These are phyloP conservation scores for Brassica rapa DNA, from an alignment of 345 rosid species.

Conservation along the genomic window DNA sequence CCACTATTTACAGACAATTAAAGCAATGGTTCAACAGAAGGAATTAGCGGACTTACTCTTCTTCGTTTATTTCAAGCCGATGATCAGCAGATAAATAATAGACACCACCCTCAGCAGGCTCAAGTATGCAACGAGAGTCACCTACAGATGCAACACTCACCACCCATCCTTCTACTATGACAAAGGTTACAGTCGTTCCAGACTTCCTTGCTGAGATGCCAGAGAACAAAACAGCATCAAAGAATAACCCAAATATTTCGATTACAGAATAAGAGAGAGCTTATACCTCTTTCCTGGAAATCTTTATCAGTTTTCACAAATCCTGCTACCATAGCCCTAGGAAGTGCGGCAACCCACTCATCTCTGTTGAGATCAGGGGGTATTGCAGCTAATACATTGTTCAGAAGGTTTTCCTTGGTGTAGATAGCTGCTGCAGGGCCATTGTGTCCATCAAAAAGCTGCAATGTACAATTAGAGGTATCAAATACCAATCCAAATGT, in stretches of 20 bases:
- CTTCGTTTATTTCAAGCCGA: slow-evolving; percentile 89
- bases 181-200: slow-evolving; percentile 93
- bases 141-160: slow-evolving; percentile 98
- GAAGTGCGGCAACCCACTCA: slow-evolving; percentile 92
- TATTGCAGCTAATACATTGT: slow-evolving; percentile 75
- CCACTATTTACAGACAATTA: not conserved
- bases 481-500: not conserved
- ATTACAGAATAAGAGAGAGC: not conserved
- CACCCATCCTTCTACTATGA: slow-evolving; percentile 88
- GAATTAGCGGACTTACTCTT: slow-evolving; percentile 68
- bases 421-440: slow-evolving; percentile 96
- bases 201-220: slow-evolving; percentile 71
- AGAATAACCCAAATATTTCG: not conserved
- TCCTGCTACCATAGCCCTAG: slow-evolving; percentile 96
- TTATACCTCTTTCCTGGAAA: slow-evolving; percentile 75
- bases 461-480: slow-evolving; percentile 32
- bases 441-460: slow-evolving; percentile 99
- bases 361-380: slow-evolving; percentile 88
- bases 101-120: slow-evolving; percentile 90
- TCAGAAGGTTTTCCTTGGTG: slow-evolving; percentile 86
- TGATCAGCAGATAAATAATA: slow-evolving; percentile 94
- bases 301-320: slow-evolving; percentile 99
- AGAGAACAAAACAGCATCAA: not conserved
- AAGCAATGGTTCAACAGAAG: slow-evolving; percentile 2
- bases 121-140: slow-evolving; percentile 96